phyloP scores from a whole-genome alignment of 2,329 filamentous ascomycete genomes.

The Endothia cerciana region DNA sequence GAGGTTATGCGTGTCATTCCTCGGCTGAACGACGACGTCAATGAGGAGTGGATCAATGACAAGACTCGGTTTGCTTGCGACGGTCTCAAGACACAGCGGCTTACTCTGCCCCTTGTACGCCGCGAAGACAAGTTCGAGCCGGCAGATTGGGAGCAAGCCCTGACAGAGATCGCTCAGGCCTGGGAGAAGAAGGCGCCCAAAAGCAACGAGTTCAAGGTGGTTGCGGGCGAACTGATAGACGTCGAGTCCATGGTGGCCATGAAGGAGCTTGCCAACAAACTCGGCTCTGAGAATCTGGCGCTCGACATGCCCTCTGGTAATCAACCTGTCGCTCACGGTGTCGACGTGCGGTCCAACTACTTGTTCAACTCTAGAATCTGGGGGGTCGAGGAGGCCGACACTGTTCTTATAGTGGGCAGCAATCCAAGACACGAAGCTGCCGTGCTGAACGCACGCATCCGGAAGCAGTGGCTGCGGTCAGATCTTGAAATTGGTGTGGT shows the following conservation, averaged over 20 bases:
- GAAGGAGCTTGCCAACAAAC: conserved; percentile 96
- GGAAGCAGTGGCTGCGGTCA: conserved; percentile 96
- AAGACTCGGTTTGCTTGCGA: conserved; percentile 97
- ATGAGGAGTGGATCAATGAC: conserved; percentile 99
- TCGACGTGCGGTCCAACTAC: conserved; percentile 94
- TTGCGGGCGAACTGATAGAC: conserved; percentile 89
- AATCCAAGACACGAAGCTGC: conserved; percentile 96
- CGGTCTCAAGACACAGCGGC: conserved; percentile 91
- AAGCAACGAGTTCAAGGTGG: conserved; percentile 93
- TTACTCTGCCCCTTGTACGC: conserved; percentile 90
- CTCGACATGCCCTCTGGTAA: conserved; percentile 87
- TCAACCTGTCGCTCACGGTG: conserved; percentile 84
- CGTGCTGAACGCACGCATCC: conserved; percentile 92
- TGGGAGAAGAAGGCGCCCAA: conserved; percentile 80
- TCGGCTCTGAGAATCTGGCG: conserved; percentile 93
- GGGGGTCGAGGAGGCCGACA: conserved; percentile 92
- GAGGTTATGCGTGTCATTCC: conserved; percentile 96
- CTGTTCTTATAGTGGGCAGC: conserved; percentile 88
- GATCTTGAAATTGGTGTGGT: conserved; percentile 92
- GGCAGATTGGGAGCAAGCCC: conserved; percentile 92
- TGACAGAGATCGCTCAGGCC: conserved; percentile 82
- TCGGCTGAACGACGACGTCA: conserved; percentile 94
- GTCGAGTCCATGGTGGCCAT: conserved; percentile 92
- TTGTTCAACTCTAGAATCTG: conserved; percentile 95
- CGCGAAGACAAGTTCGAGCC: conserved; percentile 90